These are phyloP conservation scores for Pisolithus microcarpus DNA, from an alignment of 768 basidiomycete genomes.

Conservation along the genomic window DNA sequence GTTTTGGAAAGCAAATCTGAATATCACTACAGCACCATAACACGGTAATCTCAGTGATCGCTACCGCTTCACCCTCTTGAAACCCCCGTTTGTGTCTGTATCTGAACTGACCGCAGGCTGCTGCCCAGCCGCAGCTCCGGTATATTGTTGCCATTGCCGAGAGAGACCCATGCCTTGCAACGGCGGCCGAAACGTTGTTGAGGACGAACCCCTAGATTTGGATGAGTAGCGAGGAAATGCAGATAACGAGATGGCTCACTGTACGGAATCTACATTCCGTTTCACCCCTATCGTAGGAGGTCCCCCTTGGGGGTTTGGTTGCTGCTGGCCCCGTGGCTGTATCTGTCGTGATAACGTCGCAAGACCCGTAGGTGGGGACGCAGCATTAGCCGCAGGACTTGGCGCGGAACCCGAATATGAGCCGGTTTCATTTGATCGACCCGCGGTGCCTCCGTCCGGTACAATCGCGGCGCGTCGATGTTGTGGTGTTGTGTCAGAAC, in stretches of 20 bases:
- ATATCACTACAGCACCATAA: background rate
- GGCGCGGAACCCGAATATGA: background rate
- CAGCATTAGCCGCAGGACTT: background rate
- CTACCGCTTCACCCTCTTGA: slow-evolving; percentile 40
- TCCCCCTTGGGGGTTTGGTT: slow-evolving; percentile 3
- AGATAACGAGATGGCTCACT: slow-evolving; percentile 17
- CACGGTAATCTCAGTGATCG: background rate
- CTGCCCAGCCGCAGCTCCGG: slow-evolving; percentile 5
- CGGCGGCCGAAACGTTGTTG: slow-evolving; percentile 14
- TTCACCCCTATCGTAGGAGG: slow-evolving; percentile 20
- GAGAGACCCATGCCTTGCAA: slow-evolving; percentile 35
- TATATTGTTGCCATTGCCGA: slow-evolving; percentile 23
- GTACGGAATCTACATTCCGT: slow-evolving; percentile 29
- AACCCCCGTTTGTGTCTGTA: slow-evolving; percentile 6
- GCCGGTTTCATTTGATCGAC: background rate
- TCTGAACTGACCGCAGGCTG: slow-evolving; percentile 31
- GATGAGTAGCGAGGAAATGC: background rate
- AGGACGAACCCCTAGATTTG: slow-evolving; percentile 13
- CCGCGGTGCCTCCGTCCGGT: background rate
- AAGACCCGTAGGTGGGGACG: background rate
- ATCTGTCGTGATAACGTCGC: background rate
- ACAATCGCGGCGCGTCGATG: background rate
- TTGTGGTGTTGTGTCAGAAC: background rate
- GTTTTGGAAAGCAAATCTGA: no score
- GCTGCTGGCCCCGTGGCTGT: slow-evolving; percentile 7